A percentile compares a stretch with the other conserved stretches of the same genome.
These are phyloP conservation scores for Byssoonygena ceratinophila DNA, from an alignment of 2,329 filamentous ascomycete species.

Conservation along the genomic window DNA sequence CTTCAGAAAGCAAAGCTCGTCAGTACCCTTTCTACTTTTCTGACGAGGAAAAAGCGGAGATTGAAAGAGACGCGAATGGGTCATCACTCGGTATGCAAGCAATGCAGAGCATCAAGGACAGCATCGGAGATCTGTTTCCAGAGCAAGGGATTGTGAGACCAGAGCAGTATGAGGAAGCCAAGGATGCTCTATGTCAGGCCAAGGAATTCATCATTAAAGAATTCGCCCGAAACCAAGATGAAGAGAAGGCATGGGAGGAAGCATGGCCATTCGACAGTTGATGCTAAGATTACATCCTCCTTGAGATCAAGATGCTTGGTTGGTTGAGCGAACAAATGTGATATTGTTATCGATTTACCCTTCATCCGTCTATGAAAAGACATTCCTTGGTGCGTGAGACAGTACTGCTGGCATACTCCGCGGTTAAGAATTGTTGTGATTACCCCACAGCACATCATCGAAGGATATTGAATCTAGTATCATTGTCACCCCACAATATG, in stretches of 20 bases:
- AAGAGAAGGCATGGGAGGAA: conserved; percentile 8
- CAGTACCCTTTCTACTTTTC: conserved; percentile 11
- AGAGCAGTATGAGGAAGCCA: conserved; percentile 14
- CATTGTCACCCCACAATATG: neutral
- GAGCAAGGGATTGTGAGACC: conserved; percentile 12
- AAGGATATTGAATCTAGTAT: neutral
- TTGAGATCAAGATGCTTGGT: neutral
- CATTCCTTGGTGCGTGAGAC: no score
- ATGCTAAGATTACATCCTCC: no score
- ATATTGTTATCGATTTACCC: no score
- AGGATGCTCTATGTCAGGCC: conserved; percentile 6
- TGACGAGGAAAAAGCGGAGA: conserved; percentile 9
- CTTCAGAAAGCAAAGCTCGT: neutral
- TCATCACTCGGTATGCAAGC: conserved; percentile 11
- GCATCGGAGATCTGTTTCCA: conserved; percentile 13
- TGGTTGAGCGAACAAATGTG: neutral
- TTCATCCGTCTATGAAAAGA: no score
- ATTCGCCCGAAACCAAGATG: conserved; percentile 9
- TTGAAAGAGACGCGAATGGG: conserved; percentile 6
- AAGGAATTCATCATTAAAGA: conserved; percentile 13
- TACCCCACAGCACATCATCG: no score
- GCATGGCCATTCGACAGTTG: conserved; percentile 15
- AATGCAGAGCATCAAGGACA: conserved; percentile 12
- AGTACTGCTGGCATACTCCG: no score
- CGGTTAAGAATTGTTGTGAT: no score